phyloP scores from a whole-genome alignment of 768 basidiomycete genomes.

The Amanita jacksonii region DNA sequence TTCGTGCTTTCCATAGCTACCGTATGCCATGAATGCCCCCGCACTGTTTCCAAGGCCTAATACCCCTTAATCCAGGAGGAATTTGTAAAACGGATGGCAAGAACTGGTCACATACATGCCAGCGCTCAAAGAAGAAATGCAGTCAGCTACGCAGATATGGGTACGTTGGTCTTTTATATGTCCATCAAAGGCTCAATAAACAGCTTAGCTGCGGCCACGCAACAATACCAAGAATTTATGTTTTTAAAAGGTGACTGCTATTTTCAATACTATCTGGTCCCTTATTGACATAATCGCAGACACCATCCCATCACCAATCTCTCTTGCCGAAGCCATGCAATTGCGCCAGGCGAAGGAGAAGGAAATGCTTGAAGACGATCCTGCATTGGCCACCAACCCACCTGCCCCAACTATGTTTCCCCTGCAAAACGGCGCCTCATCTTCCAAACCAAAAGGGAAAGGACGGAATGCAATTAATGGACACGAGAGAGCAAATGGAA shows the following conservation, averaged over 20 bases:
- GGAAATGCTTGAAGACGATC: conserved; percentile 50
- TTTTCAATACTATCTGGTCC: neutral
- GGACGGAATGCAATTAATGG: conserved; percentile 20
- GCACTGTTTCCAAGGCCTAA: conserved; percentile 2
- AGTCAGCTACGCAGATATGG: conserved; percentile 67
- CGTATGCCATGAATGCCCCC: conserved; percentile 29
- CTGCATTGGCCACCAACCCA: conserved; percentile 31
- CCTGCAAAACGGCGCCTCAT: conserved; percentile 10
- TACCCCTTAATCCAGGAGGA: conserved; percentile 51
- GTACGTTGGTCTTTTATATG: conserved; percentile 30
- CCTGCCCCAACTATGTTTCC: conserved; percentile 14
- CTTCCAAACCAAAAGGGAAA: conserved; percentile 29
- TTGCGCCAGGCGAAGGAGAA: conserved; percentile 43
- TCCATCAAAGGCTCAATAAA: neutral
- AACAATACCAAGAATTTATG: conserved; percentile 59
- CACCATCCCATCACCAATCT: conserved; percentile 54
- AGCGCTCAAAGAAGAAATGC: conserved; percentile 44
- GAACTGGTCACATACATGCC: conserved; percentile 61
- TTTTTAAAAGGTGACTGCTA: conserved; percentile 50
- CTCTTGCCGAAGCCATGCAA: conserved; percentile 50
- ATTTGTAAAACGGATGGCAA: conserved; percentile 68
- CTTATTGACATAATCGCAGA: conserved; percentile 29
- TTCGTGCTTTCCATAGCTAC: conserved; percentile 72
- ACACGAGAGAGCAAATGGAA: conserved; percentile 25
- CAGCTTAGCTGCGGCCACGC: conserved; percentile 42